Evolutionary conservation across 2,329 filamentous ascomycete genomes (phyloP).

Genomic region (Aspergillus clavatus): DNA sequence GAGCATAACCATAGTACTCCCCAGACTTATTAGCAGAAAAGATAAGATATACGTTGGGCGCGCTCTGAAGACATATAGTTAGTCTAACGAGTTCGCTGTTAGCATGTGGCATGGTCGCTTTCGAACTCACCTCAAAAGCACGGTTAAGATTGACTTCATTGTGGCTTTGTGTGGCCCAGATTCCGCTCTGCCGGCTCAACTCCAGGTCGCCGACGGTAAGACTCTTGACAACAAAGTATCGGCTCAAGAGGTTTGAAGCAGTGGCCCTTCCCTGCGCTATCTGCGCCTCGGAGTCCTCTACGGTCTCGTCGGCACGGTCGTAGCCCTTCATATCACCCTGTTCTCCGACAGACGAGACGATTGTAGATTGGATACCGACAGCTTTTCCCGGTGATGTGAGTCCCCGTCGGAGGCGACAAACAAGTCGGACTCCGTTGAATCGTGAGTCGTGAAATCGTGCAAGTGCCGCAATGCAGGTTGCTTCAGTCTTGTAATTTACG

Average conservation of each 20-base stretch:
- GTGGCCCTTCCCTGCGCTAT: constrained; percentile 7
- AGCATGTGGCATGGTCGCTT: neutral
- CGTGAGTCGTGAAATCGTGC: constrained; percentile 83
- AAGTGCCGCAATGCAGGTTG: constrained; percentile 70
- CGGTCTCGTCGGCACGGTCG: neutral
- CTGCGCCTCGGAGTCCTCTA: constrained; percentile 13
- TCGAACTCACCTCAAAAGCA: constrained; percentile 65
- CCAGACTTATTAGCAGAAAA: constrained; percentile 98
- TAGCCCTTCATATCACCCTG: constrained; percentile 13
- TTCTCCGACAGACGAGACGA: constrained; percentile 46
- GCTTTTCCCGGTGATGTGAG: constrained; percentile 38
- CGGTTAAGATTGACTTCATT: constrained; percentile 81
- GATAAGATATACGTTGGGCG: constrained; percentile 81
- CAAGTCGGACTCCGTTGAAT: constrained; percentile 78
- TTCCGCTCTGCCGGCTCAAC: constrained; percentile 75
- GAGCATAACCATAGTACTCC: constrained; percentile 92
- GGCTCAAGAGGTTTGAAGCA: constrained; percentile 54
- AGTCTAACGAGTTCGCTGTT: neutral
- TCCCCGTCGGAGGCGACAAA: constrained; percentile 70
- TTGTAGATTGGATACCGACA: constrained; percentile 37
- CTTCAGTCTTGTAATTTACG: constrained; percentile 85
- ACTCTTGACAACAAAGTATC: constrained; percentile 91
- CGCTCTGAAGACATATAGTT: constrained; percentile 47
- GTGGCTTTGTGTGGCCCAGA: constrained; percentile 92
- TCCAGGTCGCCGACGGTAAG: constrained; percentile 87